Evolutionary conservation across 768 basidiomycete species (phyloP).

Genomic region (Dacryopinax primogenitus): DNA sequence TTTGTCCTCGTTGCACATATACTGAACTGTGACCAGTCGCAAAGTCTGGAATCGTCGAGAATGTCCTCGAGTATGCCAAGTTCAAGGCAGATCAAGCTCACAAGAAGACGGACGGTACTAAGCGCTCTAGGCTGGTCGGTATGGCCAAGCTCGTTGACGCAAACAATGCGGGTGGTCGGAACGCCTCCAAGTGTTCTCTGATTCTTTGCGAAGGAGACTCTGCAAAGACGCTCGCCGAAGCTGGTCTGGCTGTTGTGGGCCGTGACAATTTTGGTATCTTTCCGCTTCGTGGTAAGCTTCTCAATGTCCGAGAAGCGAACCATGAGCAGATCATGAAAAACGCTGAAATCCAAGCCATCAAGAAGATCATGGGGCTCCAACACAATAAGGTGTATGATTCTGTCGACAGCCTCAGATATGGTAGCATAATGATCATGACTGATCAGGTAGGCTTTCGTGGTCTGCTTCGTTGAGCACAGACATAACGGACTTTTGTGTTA

Average conservation of each 20-base stretch:
- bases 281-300: slow-evolving; percentile 87
- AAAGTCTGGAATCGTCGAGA: slow-evolving; percentile 82
- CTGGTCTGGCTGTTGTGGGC: slow-evolving; percentile 87
- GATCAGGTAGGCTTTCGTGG: slow-evolving; percentile 61
- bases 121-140: slow-evolving; percentile 73
- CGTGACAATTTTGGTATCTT: slow-evolving; percentile 97
- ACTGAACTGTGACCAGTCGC: slow-evolving; percentile 39
- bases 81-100: slow-evolving; percentile 92
- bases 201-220: slow-evolving; percentile 99
- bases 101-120: slow-evolving; percentile 89
- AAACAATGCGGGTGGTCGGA: slow-evolving; percentile 84
- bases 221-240: slow-evolving; percentile 90
- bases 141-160: slow-evolving; percentile 91
- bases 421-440: slow-evolving; percentile 97
- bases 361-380: slow-evolving; percentile 94
- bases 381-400: slow-evolving; percentile 80
- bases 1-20: background rate
- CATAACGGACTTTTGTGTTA: background rate
- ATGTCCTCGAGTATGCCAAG: slow-evolving; percentile 89
- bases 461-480: background rate
- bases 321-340: slow-evolving; percentile 98
- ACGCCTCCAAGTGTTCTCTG: slow-evolving; percentile 73
- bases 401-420: slow-evolving; percentile 65
- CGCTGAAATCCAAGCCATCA: slow-evolving; percentile 90
- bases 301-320: slow-evolving; percentile 93